Percentiles rank a stretch among this genome's conserved stretches.
Conservation (phyloP, 371 early-diverging fungal genomes). For the Umbelopsis sp. region DNA sequence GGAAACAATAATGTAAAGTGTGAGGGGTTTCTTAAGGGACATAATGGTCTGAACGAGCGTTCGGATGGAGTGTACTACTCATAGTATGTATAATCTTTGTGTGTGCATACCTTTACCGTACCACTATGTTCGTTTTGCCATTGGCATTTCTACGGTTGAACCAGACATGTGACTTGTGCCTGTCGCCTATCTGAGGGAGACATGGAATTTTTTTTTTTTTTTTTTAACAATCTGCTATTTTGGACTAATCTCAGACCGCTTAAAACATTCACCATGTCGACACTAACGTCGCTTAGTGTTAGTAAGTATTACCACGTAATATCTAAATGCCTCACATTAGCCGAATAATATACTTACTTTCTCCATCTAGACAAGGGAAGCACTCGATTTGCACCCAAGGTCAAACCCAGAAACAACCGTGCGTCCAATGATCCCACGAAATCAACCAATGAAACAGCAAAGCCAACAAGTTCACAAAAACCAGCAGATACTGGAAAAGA, state of each 20-base stretch:
- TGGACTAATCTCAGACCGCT: neutral
- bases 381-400: constrained; percentile 36
- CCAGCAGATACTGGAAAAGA: neutral
- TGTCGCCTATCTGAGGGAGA: too few species aligned
- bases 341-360: neutral
- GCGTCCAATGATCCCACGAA: neutral
- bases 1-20: too few species aligned
- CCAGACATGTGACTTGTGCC: too few species aligned
- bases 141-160: too few species aligned
- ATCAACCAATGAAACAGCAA: constrained; percentile 19
- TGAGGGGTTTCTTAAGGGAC: too few species aligned
- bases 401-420: constrained; percentile 23
- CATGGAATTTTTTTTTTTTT: too few species aligned
- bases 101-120: too few species aligned
- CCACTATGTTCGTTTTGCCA: too few species aligned
- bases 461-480: constrained; percentile 8
- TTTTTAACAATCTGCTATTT: too few species aligned
- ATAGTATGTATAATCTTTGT: too few species aligned
- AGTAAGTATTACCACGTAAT: constrained; percentile 24
- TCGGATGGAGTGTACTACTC: too few species aligned
- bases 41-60: too few species aligned
- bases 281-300: constrained; percentile 30
- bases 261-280: constrained; percentile 23
- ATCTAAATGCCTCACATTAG: neutral
- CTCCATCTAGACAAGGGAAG: constrained; percentile 30